A percentile compares a stretch with the other conserved stretches of the same genome.
phyloP scores from a whole-genome alignment of 768 basidiomycete genomes.

The Lactifluus rugatus region DNA sequence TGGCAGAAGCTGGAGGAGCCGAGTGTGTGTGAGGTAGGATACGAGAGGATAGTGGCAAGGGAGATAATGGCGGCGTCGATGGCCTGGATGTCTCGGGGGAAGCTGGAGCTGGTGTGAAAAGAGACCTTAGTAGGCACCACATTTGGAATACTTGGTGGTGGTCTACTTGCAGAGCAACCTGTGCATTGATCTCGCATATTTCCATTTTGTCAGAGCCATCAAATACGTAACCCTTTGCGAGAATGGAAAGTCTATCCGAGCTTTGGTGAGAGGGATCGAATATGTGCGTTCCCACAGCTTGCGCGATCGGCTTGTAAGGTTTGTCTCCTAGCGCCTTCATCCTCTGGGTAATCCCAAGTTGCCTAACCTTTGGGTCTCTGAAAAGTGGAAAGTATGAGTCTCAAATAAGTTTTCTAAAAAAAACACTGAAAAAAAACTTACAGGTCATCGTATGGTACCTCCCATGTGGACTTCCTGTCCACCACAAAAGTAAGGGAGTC shows the following conservation, averaged over 20 bases:
- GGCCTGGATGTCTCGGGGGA: slow-evolving; percentile 24
- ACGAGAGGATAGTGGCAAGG: slow-evolving; percentile 20
- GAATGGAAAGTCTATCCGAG: slow-evolving; percentile 39
- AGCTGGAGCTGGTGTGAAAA: slow-evolving; percentile 36
- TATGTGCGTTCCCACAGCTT: slow-evolving; percentile 48
- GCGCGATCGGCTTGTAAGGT: slow-evolving; percentile 39
- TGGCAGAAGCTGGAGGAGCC: slow-evolving; percentile 30
- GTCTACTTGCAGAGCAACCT: slow-evolving; percentile 48
- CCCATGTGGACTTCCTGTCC: slow-evolving; percentile 43
- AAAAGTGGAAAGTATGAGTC: slow-evolving; percentile 19
- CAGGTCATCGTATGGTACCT: slow-evolving; percentile 77
- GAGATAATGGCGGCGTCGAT: slow-evolving; percentile 20
- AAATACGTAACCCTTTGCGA: slow-evolving; percentile 58
- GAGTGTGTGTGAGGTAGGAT: slow-evolving; percentile 32
- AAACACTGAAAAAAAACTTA: background rate
- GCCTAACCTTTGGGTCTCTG: slow-evolving; percentile 29
- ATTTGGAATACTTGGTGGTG: slow-evolving; percentile 48
- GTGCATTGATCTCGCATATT: slow-evolving; percentile 53
- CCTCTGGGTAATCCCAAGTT: slow-evolving; percentile 23
- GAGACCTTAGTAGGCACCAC: slow-evolving; percentile 56
- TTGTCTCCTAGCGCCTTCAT: slow-evolving; percentile 54
- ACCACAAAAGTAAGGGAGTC: slow-evolving; percentile 61
- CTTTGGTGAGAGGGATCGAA: slow-evolving; percentile 32
- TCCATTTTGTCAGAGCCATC: slow-evolving; percentile 36
- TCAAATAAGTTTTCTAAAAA: background rate